Evolutionary conservation across 73 alveolate genomes (phyloP), one percentile per base, ranked within the genome.

Genomic region (Paramecium bursaria): DNA sequence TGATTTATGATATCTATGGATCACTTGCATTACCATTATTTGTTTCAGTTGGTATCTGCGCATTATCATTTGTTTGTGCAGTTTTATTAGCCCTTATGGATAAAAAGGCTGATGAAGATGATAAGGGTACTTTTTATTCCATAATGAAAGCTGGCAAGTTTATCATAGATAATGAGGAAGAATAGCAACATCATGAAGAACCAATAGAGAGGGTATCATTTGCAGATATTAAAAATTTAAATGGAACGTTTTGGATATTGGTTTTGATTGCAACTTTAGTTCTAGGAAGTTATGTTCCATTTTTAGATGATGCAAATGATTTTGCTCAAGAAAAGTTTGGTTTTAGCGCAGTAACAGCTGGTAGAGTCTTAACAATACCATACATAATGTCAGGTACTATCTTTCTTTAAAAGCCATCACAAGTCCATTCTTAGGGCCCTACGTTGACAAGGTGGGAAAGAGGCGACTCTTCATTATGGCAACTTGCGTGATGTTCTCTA

Each of bases 371-470:
- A 17, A 67, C 82, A 15, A 17, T 67, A 1, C 82, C 82, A n/a
- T 67, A 67, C 27, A 21, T 67, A 67, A 33, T 67, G 53, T 42
- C 82, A 33, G 82, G 82, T 67, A 67, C 44, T 21, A 21, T 21
- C 44, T n/a, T 5, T 22, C 19, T 21, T 25, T 25, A 9, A 39
- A 39, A 67, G 82, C 82, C 4, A 33, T 67, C 46, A 33, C 82
- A n/a, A 67, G 82, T 67, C 82, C 82, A 6, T 67, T 67, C 15
- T 35, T 67, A 17, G 82, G 82, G 15, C 82, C 82, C 17, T 67
- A 33, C 35, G 44, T 67, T 30, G 82, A 67, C 23, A 67, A 67
- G 50, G 55, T 67, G 10, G 82, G 82, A 19, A 35, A 67, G 33
- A 67, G 82, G 33, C 33, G 82, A 39, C 33, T 25, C 22, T 67